Percentiles rank a stretch among this genome's conserved stretches.
phyloP scores from a whole-genome alignment of 2,329 filamentous ascomycete genomes.

The Cladorrhinum sp. region DNA sequence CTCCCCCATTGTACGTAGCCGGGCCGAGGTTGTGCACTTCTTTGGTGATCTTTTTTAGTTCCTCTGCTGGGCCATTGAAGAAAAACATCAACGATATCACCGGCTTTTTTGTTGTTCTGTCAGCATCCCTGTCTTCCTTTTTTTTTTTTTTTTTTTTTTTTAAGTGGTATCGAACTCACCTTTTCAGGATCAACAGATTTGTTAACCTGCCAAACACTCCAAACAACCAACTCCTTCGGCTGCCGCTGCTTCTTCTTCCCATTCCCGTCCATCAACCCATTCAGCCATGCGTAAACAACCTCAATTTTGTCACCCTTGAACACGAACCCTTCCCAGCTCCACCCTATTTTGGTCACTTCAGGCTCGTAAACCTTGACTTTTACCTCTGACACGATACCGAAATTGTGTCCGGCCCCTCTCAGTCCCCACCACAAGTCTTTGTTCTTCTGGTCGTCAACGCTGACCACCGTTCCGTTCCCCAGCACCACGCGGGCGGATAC shows the following conservation, averaged over 20 bases:
- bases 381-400: neutral
- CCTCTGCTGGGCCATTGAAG: constrained; percentile 2
- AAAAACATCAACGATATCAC: constrained; percentile 4
- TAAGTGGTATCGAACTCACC: neutral
- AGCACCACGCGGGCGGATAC: neutral
- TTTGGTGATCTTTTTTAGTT: neutral
- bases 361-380: constrained; percentile 11
- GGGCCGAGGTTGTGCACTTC: neutral
- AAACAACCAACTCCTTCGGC: constrained; percentile 5
- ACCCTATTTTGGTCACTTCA: neutral
- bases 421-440: constrained; percentile 2
- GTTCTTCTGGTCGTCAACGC: neutral
- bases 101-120: constrained; percentile 9
- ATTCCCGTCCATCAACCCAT: constrained; percentile 3
- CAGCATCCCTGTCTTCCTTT: neutral
- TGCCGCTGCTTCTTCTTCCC: too few relatives aligned
- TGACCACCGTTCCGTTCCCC: neutral
- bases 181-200: constrained; percentile 7
- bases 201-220: constrained; percentile 4
- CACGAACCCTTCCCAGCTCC: constrained; percentile 11
- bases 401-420: constrained; percentile 4
- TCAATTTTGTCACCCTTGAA: constrained; percentile 18
- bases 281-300: constrained; percentile 10
- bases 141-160: neutral
- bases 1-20: neutral